phyloP scores from a whole-genome alignment of 495 filamentous ascomycete genomes.

The Xylaria venustula region DNA sequence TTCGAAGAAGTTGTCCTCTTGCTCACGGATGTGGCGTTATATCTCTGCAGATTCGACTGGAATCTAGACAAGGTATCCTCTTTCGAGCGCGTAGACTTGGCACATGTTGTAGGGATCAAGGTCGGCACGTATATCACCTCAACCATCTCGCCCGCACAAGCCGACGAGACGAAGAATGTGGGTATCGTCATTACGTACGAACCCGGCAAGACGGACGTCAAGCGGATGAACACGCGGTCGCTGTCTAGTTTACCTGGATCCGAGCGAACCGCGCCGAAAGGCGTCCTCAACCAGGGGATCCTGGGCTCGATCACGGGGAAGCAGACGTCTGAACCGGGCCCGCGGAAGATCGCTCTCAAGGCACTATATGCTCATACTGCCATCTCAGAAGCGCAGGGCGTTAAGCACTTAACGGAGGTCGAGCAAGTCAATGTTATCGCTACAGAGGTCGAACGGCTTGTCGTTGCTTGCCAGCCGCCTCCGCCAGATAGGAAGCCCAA shows the following conservation, averaged over 20 bases:
- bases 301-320: slow-evolving; percentile 25
- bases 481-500: not conserved
- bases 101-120: slow-evolving; percentile 65
- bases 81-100: slow-evolving; percentile 82
- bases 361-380: slow-evolving; percentile 57
- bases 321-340: slow-evolving; percentile 15
- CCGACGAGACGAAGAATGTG: slow-evolving; percentile 75
- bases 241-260: slow-evolving; percentile 44
- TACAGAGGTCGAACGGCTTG: slow-evolving; percentile 53
- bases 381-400: slow-evolving; percentile 42
- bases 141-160: slow-evolving; percentile 69
- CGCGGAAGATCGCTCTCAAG: slow-evolving; percentile 54
- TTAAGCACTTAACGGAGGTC: slow-evolving; percentile 56
- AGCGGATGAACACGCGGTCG: slow-evolving; percentile 80
- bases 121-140: slow-evolving; percentile 88
- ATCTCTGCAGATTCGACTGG: slow-evolving; percentile 89
- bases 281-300: slow-evolving; percentile 21
- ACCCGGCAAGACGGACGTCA: slow-evolving; percentile 62
- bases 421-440: slow-evolving; percentile 73
- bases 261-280: slow-evolving; percentile 7
- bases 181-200: slow-evolving; percentile 78
- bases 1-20: slow-evolving; percentile 85
- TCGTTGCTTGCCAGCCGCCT: slow-evolving; percentile 33
- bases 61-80: slow-evolving; percentile 85
- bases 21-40: slow-evolving; percentile 79